Percentiles rank a stretch among this genome's conserved stretches.
phyloP scores from a whole-genome alignment of 2,329 filamentous ascomycete species.

The Diaporthe citri region DNA sequence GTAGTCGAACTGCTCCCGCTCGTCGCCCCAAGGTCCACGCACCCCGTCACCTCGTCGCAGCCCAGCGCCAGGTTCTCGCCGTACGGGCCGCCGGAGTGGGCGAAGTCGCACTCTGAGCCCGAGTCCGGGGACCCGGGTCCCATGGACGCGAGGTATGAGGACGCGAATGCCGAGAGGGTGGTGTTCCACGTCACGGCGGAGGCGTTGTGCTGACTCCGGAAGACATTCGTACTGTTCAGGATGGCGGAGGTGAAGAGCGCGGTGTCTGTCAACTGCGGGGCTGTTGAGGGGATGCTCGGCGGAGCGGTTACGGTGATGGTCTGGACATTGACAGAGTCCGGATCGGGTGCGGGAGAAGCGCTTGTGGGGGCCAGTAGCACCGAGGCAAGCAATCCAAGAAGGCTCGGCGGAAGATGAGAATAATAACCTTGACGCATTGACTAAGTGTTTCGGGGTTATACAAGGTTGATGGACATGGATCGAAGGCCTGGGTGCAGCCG shows the following conservation, averaged over 20 bases:
- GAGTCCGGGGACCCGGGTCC: neutral
- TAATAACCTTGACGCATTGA: neutral
- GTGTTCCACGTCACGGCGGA: constrained; percentile 72
- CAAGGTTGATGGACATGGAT: neutral
- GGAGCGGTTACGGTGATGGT: constrained; percentile 48
- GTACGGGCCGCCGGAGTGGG: constrained; percentile 72
- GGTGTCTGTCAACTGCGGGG: constrained; percentile 52
- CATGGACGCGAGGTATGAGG: constrained; percentile 58
- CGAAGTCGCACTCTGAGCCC: constrained; percentile 58
- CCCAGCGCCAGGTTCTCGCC: constrained; percentile 83
- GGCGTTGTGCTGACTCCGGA: constrained; percentile 74
- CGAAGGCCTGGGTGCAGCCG: neutral
- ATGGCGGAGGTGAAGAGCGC: constrained; percentile 64
- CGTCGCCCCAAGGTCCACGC: constrained; percentile 77
- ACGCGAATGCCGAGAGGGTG: constrained; percentile 69
- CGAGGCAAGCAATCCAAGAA: constrained; percentile 1
- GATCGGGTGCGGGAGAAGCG: constrained; percentile 12
- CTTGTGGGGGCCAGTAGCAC: neutral
- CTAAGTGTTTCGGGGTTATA: neutral
- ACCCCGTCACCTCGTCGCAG: constrained; percentile 68
- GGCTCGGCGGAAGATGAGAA: neutral
- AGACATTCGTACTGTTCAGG: constrained; percentile 75
- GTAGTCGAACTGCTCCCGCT: constrained; percentile 72
- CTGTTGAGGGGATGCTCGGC: constrained; percentile 51
- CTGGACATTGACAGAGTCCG: neutral